phyloP scores from a whole-genome alignment of 176 grass and related monocot species.

The Otatea glauca region DNA sequence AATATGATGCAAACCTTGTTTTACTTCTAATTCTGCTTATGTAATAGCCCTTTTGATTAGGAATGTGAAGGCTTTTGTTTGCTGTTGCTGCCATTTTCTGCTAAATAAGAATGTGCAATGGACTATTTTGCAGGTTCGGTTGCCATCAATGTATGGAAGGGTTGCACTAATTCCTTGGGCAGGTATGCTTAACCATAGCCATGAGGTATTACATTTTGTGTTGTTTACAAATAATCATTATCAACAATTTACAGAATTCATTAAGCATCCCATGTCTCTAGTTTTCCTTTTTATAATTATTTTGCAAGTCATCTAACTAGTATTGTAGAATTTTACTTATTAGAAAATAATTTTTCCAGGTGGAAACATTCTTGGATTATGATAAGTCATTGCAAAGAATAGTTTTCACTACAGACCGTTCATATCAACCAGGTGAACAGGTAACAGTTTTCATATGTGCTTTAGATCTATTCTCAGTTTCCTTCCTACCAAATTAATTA shows the following conservation, averaged over 20 bases:
- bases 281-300: neutral
- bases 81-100: conserved; percentile 16
- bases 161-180: conserved; percentile 98
- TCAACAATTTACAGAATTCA: conserved; percentile 3
- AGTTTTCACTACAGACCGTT: conserved; percentile 82
- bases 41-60: neutral
- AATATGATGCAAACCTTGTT: conserved; percentile 29
- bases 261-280: neutral
- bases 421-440: conserved; percentile 99
- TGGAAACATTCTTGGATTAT: conserved; percentile 95
- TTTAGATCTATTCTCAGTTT: conserved; percentile 14
- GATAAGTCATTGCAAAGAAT: conserved; percentile 88
- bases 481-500: conserved; percentile 13
- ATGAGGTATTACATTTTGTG: conserved; percentile 67
- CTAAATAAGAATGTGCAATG: conserved; percentile 7
- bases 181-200: conserved; percentile 99
- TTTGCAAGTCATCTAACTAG: conserved; percentile 27
- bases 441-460: conserved; percentile 60
- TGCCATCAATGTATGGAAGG: conserved; percentile 92
- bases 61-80: neutral
- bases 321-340: conserved; percentile 13
- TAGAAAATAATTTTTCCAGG: conserved; percentile 59
- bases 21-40: conserved; percentile 12
- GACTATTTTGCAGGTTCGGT: conserved; percentile 71
- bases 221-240: neutral